Evolutionary conservation across 2,329 filamentous ascomycete genomes (phyloP).

Genomic region (Cladosporium sp.): DNA sequence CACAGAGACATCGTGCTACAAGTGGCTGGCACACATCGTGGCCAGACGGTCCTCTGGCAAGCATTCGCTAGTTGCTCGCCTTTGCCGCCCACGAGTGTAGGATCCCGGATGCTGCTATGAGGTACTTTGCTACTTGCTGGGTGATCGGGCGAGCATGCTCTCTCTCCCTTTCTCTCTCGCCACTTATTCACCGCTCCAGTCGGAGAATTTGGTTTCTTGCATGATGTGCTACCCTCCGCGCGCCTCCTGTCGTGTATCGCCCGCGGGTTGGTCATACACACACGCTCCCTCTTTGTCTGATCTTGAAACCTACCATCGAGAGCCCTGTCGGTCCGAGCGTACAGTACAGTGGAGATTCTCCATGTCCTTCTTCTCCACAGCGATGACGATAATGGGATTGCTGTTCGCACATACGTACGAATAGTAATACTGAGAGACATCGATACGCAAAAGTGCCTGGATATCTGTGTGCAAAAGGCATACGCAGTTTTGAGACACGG

Average conservation of each 20-base stretch:
- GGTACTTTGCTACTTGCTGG: conserved; percentile 2
- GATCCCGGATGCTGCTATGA: not conserved
- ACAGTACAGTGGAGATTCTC: conserved; percentile 15
- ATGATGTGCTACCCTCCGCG: conserved; percentile 14
- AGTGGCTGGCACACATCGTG: conserved; percentile 18
- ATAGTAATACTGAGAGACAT: too few species aligned
- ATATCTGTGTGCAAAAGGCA: not conserved
- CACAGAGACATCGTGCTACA: conserved; percentile 13
- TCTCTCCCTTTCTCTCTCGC: not conserved
- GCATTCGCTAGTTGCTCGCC: not conserved
- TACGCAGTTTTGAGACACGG: not conserved
- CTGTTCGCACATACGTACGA: not conserved
- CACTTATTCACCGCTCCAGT: conserved; percentile 18
- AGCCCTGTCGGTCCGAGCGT: conserved; percentile 12
- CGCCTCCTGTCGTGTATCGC: conserved; percentile 11
- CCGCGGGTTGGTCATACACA: conserved; percentile 14
- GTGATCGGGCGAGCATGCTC: conserved; percentile 5
- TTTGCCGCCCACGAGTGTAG: conserved; percentile 21
- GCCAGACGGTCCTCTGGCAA: not conserved
- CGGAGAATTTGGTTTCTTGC: conserved; percentile 21
- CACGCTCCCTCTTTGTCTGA: conserved; percentile 7
- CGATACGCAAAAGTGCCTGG: not conserved
- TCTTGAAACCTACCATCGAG: conserved; percentile 14
- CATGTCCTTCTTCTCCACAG: conserved; percentile 17
- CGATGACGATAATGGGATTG: conserved; percentile 9